Evolutionary conservation across 257 asterid species (phyloP).

Genomic region (Capsicum rhomboideum): DNA sequence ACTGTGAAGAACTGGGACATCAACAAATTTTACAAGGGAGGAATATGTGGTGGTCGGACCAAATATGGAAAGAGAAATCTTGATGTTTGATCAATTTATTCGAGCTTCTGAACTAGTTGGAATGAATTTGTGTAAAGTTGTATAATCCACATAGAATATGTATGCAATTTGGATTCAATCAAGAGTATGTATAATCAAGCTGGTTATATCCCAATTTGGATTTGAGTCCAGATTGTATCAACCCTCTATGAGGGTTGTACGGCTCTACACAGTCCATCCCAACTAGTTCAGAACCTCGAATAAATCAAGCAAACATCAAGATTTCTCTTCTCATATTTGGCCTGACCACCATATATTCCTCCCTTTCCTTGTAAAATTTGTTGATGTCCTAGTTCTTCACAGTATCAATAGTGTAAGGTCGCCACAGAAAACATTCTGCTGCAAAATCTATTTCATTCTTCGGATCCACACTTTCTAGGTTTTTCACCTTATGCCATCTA

Average conservation of each 20-base stretch:
- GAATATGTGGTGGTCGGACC: constrained; percentile 2
- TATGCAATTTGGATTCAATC: too few relatives aligned
- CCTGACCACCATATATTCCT: background rate
- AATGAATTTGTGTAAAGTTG: too few relatives aligned
- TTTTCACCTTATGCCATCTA: background rate
- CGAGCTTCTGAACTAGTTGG: too few relatives aligned
- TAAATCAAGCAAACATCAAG: background rate
- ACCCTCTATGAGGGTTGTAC: too few relatives aligned
- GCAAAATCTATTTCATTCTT: background rate
- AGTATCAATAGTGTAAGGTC: constrained; percentile 13
- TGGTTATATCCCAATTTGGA: too few relatives aligned
- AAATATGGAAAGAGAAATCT: constrained; percentile 1
- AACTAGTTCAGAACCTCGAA: too few relatives aligned
- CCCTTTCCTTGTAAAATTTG: background rate
- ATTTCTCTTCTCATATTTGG: constrained; percentile 3
- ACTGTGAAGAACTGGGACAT: background rate
- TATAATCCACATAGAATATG: too few relatives aligned
- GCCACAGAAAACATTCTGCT: constrained; percentile 15
- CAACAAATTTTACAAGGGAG: background rate
- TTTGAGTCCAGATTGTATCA: too few relatives aligned
- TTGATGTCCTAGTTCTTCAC: background rate
- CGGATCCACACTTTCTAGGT: background rate
- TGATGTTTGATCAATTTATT: background rate
- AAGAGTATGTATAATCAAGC: too few relatives aligned
- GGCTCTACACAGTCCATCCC: too few relatives aligned